phyloP scores from a whole-genome alignment of 495 filamentous ascomycete genomes.

The Tricharina praecox region DNA sequence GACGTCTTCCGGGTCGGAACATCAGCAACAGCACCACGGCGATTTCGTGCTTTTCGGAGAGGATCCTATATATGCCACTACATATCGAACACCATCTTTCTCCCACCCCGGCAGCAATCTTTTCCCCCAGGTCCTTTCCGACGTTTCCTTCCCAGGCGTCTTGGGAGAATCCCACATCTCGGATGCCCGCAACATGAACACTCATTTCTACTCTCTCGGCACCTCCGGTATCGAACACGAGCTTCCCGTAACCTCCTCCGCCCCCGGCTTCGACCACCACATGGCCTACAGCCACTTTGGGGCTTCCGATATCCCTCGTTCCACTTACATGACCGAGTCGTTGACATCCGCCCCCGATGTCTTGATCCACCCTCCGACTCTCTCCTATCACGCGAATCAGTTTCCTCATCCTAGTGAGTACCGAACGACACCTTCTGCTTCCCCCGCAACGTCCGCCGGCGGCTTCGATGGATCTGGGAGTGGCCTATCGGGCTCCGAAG shows the following conservation, averaged over 20 bases:
- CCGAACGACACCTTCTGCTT: slow-evolving; percentile 17
- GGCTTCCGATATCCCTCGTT: slow-evolving; percentile 12
- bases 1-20: slow-evolving; percentile 13
- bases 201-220: slow-evolving; percentile 19
- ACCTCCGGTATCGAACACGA: not conserved
- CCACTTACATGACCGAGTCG: slow-evolving; percentile 9
- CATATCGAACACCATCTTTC: slow-evolving; percentile 10
- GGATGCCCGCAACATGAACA: slow-evolving; percentile 11
- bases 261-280: slow-evolving; percentile 13
- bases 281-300: slow-evolving; percentile 8
- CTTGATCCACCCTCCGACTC: slow-evolving; percentile 21
- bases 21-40: slow-evolving; percentile 3
- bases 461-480: slow-evolving; percentile 22
- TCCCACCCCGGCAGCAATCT: slow-evolving; percentile 16
- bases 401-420: slow-evolving; percentile 3
- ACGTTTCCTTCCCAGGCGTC: slow-evolving; percentile 16
- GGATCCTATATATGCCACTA: slow-evolving; percentile 16
- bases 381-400: slow-evolving; percentile 9
- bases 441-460: slow-evolving; percentile 20
- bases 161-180: slow-evolving; percentile 14
- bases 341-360: slow-evolving; percentile 21
- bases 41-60: slow-evolving; percentile 25
- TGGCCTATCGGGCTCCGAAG: slow-evolving; percentile 20
- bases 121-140: slow-evolving; percentile 15
- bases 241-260: slow-evolving; percentile 10